These are phyloP conservation scores for Podila minutissima DNA, from an alignment of 192 early-diverging fungal species.

Conservation along the genomic window DNA sequence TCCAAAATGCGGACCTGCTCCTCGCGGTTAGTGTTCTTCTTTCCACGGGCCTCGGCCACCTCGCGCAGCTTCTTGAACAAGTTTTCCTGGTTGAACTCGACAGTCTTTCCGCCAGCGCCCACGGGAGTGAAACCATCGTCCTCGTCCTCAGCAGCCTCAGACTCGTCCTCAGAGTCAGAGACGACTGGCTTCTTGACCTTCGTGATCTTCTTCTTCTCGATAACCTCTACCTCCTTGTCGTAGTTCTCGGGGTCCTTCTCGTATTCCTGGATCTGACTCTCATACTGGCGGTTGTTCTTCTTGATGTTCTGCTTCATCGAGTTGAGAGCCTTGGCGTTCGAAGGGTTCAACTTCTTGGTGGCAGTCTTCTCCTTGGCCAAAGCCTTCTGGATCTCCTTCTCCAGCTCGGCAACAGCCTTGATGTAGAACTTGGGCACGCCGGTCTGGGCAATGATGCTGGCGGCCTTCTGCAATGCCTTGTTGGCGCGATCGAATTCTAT, in stretches of 20 bases:
- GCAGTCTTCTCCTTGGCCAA: conserved; percentile 73
- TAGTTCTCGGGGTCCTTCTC: conserved; percentile 54
- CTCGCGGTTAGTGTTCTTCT: conserved; percentile 92
- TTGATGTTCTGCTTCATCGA: conserved; percentile 93
- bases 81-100: conserved; percentile 74
- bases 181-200: conserved; percentile 53
- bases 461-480: conserved; percentile 71
- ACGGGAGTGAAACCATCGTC: conserved; percentile 77
- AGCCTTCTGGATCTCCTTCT: conserved; percentile 77
- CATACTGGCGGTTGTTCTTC: conserved; percentile 85
- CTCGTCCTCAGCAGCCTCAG: conserved; percentile 56
- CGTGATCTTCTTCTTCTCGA: conserved; percentile 17
- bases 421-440: conserved; percentile 77
- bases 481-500: conserved; percentile 90
- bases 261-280: conserved; percentile 77
- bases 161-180: conserved; percentile 58
- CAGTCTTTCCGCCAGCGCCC: conserved; percentile 72
- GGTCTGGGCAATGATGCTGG: conserved; percentile 61
- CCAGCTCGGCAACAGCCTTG: conserved; percentile 76
- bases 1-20: conserved; percentile 78
- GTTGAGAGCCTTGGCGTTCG: conserved; percentile 84
- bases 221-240: conserved; percentile 21
- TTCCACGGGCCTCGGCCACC: conserved; percentile 86
- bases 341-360: conserved; percentile 86
- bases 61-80: conserved; percentile 87